Percentiles rank a stretch among this genome's conserved stretches.
Conservation (phyloP, 2,329 filamentous ascomycete genomes). For the Thermomyces lanuginosus region DNA sequence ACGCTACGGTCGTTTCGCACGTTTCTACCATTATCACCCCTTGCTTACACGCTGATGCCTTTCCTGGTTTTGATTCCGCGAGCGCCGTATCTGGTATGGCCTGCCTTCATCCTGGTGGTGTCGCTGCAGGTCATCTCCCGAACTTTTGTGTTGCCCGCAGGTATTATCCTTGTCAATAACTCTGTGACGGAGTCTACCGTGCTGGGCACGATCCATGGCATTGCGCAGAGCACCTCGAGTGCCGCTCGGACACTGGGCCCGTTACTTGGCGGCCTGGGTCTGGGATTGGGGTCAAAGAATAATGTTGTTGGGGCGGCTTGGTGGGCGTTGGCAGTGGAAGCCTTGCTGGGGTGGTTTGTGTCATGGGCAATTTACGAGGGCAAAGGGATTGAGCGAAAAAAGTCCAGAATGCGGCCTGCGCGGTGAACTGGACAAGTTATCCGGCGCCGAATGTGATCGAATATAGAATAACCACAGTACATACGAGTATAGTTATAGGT, state of each 20-base stretch:
- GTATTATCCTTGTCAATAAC: slow-evolving; percentile 46
- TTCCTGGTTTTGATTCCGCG: slow-evolving; percentile 55
- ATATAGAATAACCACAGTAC: no score
- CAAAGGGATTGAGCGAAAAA: slow-evolving; percentile 41
- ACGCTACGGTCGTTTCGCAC: slow-evolving; percentile 51
- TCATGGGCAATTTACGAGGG: slow-evolving; percentile 50
- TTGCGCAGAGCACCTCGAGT: slow-evolving; percentile 40
- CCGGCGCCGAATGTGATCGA: no score
- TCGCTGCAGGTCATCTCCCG: slow-evolving; percentile 54
- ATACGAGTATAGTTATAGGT: no score
- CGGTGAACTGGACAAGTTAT: no score
- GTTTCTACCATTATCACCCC: slow-evolving; percentile 54
- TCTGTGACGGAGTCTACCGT: slow-evolving; percentile 40
- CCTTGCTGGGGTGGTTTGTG: slow-evolving; percentile 40
- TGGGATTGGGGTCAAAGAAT: slow-evolving; percentile 36
- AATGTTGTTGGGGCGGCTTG: slow-evolving; percentile 41
- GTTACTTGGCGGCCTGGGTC: slow-evolving; percentile 37
- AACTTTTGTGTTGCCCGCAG: slow-evolving; percentile 49
- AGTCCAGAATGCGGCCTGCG: no score
- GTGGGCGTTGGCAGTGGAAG: slow-evolving; percentile 41
- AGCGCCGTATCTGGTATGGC: slow-evolving; percentile 41
- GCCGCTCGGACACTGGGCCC: slow-evolving; percentile 41
- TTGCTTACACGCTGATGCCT: slow-evolving; percentile 53
- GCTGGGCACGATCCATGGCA: slow-evolving; percentile 42
- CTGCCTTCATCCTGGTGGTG: slow-evolving; percentile 46